A percentile compares a stretch with the other conserved stretches of the same genome.
phyloP scores from a whole-genome alignment of 2,329 filamentous ascomycete genomes.

The Truncatella angustata region DNA sequence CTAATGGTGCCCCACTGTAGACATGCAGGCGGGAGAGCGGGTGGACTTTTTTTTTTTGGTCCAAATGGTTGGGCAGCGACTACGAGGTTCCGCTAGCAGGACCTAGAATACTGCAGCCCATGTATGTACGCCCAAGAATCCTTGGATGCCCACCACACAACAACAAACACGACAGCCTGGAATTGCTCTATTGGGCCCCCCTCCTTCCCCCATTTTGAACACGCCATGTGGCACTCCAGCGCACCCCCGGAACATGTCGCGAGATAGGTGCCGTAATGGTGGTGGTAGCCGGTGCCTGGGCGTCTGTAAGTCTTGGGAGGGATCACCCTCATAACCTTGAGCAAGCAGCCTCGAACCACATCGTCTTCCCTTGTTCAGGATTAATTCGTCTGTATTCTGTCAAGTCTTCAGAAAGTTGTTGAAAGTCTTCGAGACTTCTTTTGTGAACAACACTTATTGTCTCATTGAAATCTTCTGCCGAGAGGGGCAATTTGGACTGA shows the following conservation, averaged over 20 bases:
- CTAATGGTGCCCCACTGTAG: no score
- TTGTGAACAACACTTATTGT: no score
- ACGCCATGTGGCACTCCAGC: slow-evolving; percentile 4
- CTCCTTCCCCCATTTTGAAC: neutral
- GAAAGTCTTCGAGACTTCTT: neutral
- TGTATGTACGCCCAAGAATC: slow-evolving; percentile 8
- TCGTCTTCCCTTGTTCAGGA: neutral
- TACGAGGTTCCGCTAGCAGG: neutral
- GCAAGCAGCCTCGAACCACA: neutral
- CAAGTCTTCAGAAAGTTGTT: neutral
- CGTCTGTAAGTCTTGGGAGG: neutral
- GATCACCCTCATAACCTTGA: neutral
- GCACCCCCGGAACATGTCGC: neutral
- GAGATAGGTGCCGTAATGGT: neutral
- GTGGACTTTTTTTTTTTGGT: no score
- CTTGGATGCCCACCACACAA: slow-evolving; percentile 9
- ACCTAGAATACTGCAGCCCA: neutral
- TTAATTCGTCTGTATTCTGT: neutral
- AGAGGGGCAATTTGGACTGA: no score
- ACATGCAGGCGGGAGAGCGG: neutral
- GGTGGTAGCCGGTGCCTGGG: neutral
- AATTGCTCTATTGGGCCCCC: slow-evolving; percentile 1
- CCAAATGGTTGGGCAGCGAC: neutral
- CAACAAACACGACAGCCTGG: slow-evolving; percentile 2
- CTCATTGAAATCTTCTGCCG: no score